These are phyloP conservation scores for Colletotrichum trifolii DNA, from an alignment of 2,329 filamentous ascomycete genomes.

Conservation along the genomic window DNA sequence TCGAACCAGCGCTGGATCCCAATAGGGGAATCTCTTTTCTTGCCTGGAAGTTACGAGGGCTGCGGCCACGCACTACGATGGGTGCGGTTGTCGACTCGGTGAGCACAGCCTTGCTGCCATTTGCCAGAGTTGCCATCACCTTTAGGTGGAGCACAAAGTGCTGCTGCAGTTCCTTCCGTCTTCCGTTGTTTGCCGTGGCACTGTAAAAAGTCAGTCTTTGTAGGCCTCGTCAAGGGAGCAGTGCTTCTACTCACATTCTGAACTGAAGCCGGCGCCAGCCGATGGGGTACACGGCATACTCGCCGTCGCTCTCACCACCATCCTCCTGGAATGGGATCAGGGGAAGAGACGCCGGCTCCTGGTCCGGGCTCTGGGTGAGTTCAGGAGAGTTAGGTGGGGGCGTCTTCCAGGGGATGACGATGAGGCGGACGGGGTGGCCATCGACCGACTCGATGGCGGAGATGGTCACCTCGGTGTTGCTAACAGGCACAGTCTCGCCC, in stretches of 20 bases:
- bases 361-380: conserved; percentile 74
- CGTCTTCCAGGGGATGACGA: conserved; percentile 98
- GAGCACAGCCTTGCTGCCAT: conserved; percentile 83
- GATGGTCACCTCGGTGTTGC: conserved; percentile 85
- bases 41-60: conserved; percentile 93
- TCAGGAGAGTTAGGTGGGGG: conserved; percentile 83
- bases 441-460: conserved; percentile 96
- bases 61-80: conserved; percentile 92
- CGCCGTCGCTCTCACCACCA: conserved; percentile 71
- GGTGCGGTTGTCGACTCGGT: conserved; percentile 88
- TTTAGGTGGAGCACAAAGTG: conserved; percentile 93
- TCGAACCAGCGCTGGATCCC: conserved; percentile 78
- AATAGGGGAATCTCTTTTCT: conserved; percentile 91
- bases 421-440: conserved; percentile 89
- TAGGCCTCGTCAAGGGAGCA: not conserved
- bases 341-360: conserved; percentile 86
- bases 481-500: conserved; percentile 85
- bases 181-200: conserved; percentile 95
- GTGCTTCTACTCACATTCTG: conserved; percentile 69
- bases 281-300: conserved; percentile 91
- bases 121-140: conserved; percentile 84
- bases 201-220: conserved; percentile 51
- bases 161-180: conserved; percentile 93
- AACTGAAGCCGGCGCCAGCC: conserved; percentile 96
- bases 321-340: conserved; percentile 75